Base-by-base conservation (phyloP, 2,329 filamentous ascomycete species). In the Fusarium sambucinum region DNA sequence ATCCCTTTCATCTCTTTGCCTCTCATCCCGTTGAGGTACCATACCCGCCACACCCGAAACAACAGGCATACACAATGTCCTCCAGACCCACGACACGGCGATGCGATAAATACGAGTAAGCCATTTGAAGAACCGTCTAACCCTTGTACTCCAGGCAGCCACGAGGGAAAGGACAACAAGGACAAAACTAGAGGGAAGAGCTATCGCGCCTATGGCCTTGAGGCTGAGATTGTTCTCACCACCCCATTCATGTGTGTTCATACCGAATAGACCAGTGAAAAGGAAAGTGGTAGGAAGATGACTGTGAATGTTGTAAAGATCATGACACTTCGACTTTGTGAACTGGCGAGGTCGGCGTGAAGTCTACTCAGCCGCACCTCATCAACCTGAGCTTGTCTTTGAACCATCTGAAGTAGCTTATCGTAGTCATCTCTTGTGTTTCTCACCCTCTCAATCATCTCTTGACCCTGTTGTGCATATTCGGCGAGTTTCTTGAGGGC, bases 231-330 rank as follows among this genome's bases (percentile, higher is more conserved):
- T 80, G 23, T 83, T 78, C 17, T 79, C 79, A 3, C 81, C 83
- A 30, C 84, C 85, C 87, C 87, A 89, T 75, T 90, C 87, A 6
- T 76, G 78, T 4, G 86, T 87, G 69, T 90, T 90, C 83, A 90
- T 90, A 54, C 88, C 87, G 55, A 90, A 90, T 1, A 90, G 73
- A 4, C 86, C 85, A 0, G 88, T 90, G 75, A 90, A 90, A 90
- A 90, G 19, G 85, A 87, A 8, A 90, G 74, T 0, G 88, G 88
- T 2, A 90, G 77, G 77, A 89, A 90, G 21, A 90, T 87, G 58
- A 90, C 85, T 12, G 86, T 87, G 59, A 87, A 87, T 1, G 82
- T 87, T 11, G 87, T 90, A 75, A 90, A 90, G 65, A 90, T 88
- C 85, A 90, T 88, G 59, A 90, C 84, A 17, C 87, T 87, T 25